A percentile compares a stretch with the other conserved stretches of the same genome.
These are phyloP conservation scores for Phytophthora tubulina DNA, from an alignment of 352 stramenopile genomes.

Conservation along the genomic window DNA sequence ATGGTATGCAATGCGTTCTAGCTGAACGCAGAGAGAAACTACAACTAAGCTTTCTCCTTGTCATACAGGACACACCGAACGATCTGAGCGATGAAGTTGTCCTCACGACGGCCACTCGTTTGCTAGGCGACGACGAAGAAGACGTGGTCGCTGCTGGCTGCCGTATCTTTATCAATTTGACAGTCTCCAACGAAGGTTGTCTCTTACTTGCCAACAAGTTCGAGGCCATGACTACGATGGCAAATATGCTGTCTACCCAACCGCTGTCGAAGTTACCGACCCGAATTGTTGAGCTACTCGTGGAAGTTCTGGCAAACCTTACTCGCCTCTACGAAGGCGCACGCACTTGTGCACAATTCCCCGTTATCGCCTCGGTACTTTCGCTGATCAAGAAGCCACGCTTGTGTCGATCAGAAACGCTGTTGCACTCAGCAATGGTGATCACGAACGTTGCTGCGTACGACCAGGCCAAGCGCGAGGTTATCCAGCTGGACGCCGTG, in stretches of 20 bases:
- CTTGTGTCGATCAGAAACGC: conserved; percentile 53
- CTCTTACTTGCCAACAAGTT: conserved; percentile 50
- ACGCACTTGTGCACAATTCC: conserved; percentile 48
- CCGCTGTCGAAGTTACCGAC: conserved; percentile 55
- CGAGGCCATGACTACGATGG: conserved; percentile 53
- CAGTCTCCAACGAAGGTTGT: conserved; percentile 65
- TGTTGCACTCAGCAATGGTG: conserved; percentile 53
- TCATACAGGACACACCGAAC: conserved; percentile 42
- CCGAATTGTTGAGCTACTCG: conserved; percentile 43
- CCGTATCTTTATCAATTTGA: conserved; percentile 67
- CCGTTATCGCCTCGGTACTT: conserved; percentile 58
- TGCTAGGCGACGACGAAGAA: conserved; percentile 60
- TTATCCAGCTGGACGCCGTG: conserved; percentile 58
- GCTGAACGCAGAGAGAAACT: neutral
- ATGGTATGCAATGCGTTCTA: conserved; percentile 37
- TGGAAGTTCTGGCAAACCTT: conserved; percentile 64
- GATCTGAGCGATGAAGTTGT: conserved; percentile 64
- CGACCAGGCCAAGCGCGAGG: conserved; percentile 63
- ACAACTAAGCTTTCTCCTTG: neutral
- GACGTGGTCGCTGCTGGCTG: conserved; percentile 55
- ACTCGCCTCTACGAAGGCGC: conserved; percentile 68
- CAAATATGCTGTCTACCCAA: conserved; percentile 54
- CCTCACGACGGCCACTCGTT: conserved; percentile 50
- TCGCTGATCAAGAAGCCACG: conserved; percentile 65
- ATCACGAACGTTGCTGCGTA: conserved; percentile 64